phyloP scores from a whole-genome alignment of 805 yeast species.

The Candida ortonii region DNA sequence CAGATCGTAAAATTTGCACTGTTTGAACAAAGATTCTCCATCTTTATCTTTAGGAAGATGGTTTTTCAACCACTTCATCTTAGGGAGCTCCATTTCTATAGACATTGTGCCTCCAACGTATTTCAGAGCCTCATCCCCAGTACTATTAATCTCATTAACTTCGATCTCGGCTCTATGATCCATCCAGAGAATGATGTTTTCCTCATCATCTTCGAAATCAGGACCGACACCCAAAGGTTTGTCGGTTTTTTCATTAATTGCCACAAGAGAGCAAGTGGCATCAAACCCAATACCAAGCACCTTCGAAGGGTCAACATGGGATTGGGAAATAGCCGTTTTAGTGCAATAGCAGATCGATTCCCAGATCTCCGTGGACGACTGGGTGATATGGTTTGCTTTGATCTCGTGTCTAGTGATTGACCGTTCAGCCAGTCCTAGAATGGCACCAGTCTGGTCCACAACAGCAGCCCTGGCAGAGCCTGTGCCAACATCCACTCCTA shows the following conservation, averaged over 20 bases:
- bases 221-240: slow-evolving; percentile 90
- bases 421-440: slow-evolving; percentile 73
- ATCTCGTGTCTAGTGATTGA: slow-evolving; percentile 76
- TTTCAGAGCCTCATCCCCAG: slow-evolving; percentile 74
- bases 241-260: slow-evolving; percentile 60
- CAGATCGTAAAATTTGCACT: slow-evolving; percentile 83
- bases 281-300: slow-evolving; percentile 93
- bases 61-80: slow-evolving; percentile 92
- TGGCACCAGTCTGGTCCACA: slow-evolving; percentile 79
- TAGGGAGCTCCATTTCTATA: slow-evolving; percentile 97
- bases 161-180: slow-evolving; percentile 91
- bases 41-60: slow-evolving; percentile 56
- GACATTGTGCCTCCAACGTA: slow-evolving; percentile 98
- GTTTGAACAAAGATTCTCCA: slow-evolving; percentile 40
- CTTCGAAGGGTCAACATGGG: slow-evolving; percentile 62
- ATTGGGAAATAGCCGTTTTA: slow-evolving; percentile 66
- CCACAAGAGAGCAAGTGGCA: slow-evolving; percentile 95
- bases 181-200: slow-evolving; percentile 95
- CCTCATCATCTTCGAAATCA: slow-evolving; percentile 65
- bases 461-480: slow-evolving; percentile 96
- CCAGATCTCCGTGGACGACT: slow-evolving; percentile 91
- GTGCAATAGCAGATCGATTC: slow-evolving; percentile 80
- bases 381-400: slow-evolving; percentile 74
- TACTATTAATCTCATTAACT: slow-evolving; percentile 75
- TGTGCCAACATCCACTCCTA: slow-evolving; percentile 69